Base-by-base conservation (phyloP, 1,284 basidiomycete genomes). In the Agaricales sp. region DNA sequence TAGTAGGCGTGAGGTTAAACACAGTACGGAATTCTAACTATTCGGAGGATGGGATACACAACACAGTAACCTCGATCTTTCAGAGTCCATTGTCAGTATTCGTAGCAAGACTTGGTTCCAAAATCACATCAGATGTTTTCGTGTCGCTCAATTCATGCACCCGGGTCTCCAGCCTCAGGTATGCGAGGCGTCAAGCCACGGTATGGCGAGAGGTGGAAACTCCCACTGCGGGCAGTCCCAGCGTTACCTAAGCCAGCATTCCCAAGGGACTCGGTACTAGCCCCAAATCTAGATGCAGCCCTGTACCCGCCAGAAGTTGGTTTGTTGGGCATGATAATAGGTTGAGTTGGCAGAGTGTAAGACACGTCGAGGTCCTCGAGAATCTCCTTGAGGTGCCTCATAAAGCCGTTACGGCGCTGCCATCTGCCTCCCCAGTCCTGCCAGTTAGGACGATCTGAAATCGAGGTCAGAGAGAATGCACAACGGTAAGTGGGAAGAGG, bases 341-440 rank as follows among this genome's bases (percentile, higher is more conserved):
- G 85, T 59, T 89, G 87, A 24, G 84, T 62, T 39, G 86, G 86
- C 67, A 83, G 69, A 0, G 70, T 75, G 61, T 89, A 89, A 24
- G 67, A 68, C 52, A 89, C 66, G 58, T 86, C 80, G 49, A 89
- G 74, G 25, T 85, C 82, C 62, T 88, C 85, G 46, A 87, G 66
- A 14, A 80, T 62, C 3, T 66, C 71, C 64, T 86, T 87, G 50
- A 89, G 68, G 57, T 82, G 64, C 48, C 80, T 74, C 82, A 88
- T 87, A 62, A 87, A 84, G 22, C 64, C 68, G 11, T 75, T 87
- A 53, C 83, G 78, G 43, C 83, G 76, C 8, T 66, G 68, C 83
- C 82, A 90, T 50, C 87, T 73, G 12, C 77, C 85, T 48, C 84
- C 86, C 87, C 88, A 91, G 56, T 90, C 86, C 62, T 91, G 88